Base-by-base conservation (phyloP, 2,329 filamentous ascomycete genomes). In the Uncinocarpus reesii region DNA sequence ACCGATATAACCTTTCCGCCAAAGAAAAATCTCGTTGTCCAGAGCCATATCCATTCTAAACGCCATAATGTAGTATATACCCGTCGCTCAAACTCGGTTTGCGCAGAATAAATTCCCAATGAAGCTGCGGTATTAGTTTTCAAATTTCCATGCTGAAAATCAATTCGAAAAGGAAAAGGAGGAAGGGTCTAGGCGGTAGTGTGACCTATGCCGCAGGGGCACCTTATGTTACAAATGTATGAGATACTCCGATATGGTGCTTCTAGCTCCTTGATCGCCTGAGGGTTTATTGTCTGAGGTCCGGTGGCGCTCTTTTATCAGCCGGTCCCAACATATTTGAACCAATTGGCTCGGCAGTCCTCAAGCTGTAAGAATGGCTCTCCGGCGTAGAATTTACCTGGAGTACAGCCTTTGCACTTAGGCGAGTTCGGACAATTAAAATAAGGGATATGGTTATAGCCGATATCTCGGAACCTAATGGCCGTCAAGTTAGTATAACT, bases 371-470 rank as follows among this genome's bases (percentile, higher is more conserved):
- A 71, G 74, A 81, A 95, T 24, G 80, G 71, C 60, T 88, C 89
- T 54, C 92, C 92, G 56, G 93, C 88, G 21, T 87, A 95, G 60
- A 95, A 84, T 51, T 84, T 79, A 42, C 90, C 92, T 0, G 86
- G 79, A n/a, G 81, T 77, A 64, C 90, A 96, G 56, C 86, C 86
- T 56, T 77, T 83, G 65, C 90, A 96, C 67, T 96, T 96, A 42
- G 86, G 85, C 46, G 84, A 94, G 69, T 95, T 96, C 53, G 92
- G 92, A 64, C 92, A 98, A 71, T 98, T 98, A 76, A 94, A 95
- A 71, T 94, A 98, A 38, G 92, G 92, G 47, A 96, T 89, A 59
- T 98, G 92, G 61, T 95, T 88, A 70, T 98, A 98, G 50, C 92
- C 92, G 57, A 98, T 96, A 64, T 98, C 92, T 47, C 90, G 89